phyloP scores from a whole-genome alignment of 164 flowering plant species.

The Liriodendron chinense region DNA sequence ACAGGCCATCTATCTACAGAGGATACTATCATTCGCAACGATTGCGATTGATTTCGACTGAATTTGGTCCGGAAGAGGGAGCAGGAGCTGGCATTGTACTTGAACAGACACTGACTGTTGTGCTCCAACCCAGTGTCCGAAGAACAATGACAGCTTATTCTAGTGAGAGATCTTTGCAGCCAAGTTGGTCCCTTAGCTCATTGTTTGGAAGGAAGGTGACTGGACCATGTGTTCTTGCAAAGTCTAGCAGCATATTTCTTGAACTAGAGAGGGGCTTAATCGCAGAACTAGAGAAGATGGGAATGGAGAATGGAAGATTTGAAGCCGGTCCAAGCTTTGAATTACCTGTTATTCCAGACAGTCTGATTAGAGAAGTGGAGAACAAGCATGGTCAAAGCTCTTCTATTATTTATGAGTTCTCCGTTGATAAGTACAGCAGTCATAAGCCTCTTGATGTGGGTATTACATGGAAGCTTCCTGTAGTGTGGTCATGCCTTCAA shows the following conservation, averaged over 20 bases:
- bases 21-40: slow-evolving; percentile 93
- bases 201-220: slow-evolving; percentile 67
- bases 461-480: slow-evolving; percentile 71
- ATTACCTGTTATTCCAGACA: slow-evolving; percentile 55
- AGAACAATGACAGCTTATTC: slow-evolving; percentile 21
- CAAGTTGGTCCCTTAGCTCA: slow-evolving; percentile 84
- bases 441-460: slow-evolving; percentile 63
- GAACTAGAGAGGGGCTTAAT: slow-evolving; percentile 61
- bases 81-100: slow-evolving; percentile 49
- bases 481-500: slow-evolving; percentile 66
- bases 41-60: slow-evolving; percentile 55
- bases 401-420: slow-evolving; percentile 53
- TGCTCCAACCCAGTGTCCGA: slow-evolving; percentile 62
- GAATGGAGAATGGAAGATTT: slow-evolving; percentile 17
- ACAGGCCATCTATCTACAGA: slow-evolving; percentile 83
- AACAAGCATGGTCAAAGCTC: slow-evolving; percentile 25
- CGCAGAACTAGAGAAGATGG: slow-evolving; percentile 31
- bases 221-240: slow-evolving; percentile 75
- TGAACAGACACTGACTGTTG: slow-evolving; percentile 86
- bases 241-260: slow-evolving; percentile 65
- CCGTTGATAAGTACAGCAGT: slow-evolving; percentile 40
- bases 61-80: slow-evolving; percentile 31
- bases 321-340: slow-evolving; percentile 38
- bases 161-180: slow-evolving; percentile 36
- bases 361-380: slow-evolving; percentile 42